Evolutionary conservation across 768 basidiomycete genomes (phyloP).

Genomic region (Rhizopogon vinicolor): DNA sequence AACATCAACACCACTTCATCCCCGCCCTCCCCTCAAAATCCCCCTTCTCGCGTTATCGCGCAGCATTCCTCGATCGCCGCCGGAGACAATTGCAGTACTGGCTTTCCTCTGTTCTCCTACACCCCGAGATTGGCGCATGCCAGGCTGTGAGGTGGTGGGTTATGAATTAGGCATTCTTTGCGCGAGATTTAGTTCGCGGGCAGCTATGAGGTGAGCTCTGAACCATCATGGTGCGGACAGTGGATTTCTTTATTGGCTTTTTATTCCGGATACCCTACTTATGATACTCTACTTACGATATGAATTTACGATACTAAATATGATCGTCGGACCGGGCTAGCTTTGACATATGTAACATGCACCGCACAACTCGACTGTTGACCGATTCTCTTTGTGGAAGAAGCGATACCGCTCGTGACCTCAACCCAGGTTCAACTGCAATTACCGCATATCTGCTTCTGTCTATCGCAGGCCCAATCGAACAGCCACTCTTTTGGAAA

Average conservation of each 20-base stretch:
- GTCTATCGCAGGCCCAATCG: too few relatives aligned
- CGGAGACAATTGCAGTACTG: conserved; percentile 59
- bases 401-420: too few relatives aligned
- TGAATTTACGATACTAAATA: background rate
- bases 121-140: conserved; percentile 66
- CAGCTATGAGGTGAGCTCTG: background rate
- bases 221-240: background rate
- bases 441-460: too few relatives aligned
- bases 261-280: background rate
- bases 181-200: background rate
- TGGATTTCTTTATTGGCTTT: background rate
- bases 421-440: too few relatives aligned
- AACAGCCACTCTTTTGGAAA: too few relatives aligned
- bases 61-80: conserved; percentile 62
- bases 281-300: background rate
- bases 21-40: conserved; percentile 67
- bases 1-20: conserved; percentile 40
- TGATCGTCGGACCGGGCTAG: too few relatives aligned
- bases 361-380: too few relatives aligned
- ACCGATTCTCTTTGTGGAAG: too few relatives aligned
- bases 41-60: conserved; percentile 60
- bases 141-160: conserved; percentile 61
- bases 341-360: background rate
- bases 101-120: conserved; percentile 59
- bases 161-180: conserved; percentile 30